Conservation (phyloP, 2,329 filamentous ascomycete species). For the Colletotrichum sp. region DNA sequence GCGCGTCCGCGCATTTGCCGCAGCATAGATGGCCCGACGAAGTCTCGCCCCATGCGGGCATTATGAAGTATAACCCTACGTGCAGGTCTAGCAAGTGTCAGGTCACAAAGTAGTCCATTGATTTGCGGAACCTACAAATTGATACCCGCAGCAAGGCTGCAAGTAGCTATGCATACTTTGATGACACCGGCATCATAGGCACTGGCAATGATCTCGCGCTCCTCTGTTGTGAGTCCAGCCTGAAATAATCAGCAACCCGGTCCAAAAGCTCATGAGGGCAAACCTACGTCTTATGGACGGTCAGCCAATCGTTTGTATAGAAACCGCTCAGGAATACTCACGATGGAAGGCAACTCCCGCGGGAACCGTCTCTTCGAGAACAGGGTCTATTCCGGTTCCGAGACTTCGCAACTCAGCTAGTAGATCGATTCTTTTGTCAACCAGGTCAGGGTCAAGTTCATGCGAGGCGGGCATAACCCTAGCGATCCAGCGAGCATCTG, state of each 20-base stretch:
- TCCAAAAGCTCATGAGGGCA: background rate
- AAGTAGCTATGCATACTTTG: conserved; percentile 77
- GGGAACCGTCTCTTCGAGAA: conserved; percentile 66
- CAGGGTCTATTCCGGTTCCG: conserved; percentile 67
- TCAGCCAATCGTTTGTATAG: background rate
- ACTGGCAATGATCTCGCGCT: conserved; percentile 72
- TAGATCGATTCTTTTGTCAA: conserved; percentile 66
- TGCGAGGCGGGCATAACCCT: conserved; percentile 62
- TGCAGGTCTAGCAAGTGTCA: conserved; percentile 50
- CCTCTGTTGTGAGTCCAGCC: conserved; percentile 75
- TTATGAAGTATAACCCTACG: conserved; percentile 77
- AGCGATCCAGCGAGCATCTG: conserved; percentile 70
- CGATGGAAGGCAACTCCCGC: conserved; percentile 77
- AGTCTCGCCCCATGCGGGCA: conserved; percentile 75
- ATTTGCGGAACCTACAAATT: conserved; percentile 55
- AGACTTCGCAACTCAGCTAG: conserved; percentile 70
- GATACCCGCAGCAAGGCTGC: conserved; percentile 82
- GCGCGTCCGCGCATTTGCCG: conserved; percentile 82
- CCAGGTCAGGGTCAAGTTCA: conserved; percentile 48
- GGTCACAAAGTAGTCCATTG: conserved; percentile 1
- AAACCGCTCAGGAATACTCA: conserved; percentile 40
- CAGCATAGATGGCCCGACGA: conserved; percentile 80
- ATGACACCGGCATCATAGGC: conserved; percentile 73
- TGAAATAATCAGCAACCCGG: conserved; percentile 34
- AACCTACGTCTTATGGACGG: conserved; percentile 37